Base-by-base conservation (phyloP, 2,329 filamentous ascomycete species). In the Pleoardoris graminearum region DNA sequence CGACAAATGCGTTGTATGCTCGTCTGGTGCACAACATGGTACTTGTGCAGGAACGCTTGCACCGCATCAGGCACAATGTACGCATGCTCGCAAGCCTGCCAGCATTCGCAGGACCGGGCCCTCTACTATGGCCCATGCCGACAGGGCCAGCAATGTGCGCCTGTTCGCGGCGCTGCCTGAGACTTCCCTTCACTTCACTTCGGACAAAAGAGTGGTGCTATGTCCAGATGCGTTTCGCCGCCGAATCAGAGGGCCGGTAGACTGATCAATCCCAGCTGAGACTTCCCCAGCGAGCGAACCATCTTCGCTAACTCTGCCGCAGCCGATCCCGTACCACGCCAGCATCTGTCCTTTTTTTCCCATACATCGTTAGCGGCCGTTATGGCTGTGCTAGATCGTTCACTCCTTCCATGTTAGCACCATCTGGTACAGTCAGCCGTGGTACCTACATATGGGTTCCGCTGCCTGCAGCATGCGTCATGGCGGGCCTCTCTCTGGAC, bases 381-480 rank as follows among this genome's bases (percentile, higher is more conserved):
- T 59, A 69, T 65, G 68, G 69, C 69, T 71, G 66, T 71, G 67
- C 64, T 70, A n/a, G n/a, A n/a, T n/a, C n/a, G n/a, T n/a, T n/a
- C 63, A 62, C 63, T 53, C 57, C 59, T 49, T 61, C 55, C 57
- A 58, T 58, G 65, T 57, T 59, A 62, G 60, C 59, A 62, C 39
- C 53, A 52, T 54, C 61, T 60, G 19, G 43, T 30, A 70, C 70
- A 71, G 61, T 72, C 67, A 70, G 63, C 66, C 63, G 62, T 68
- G 61, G 58, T 65, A 64, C 63, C 62, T 66, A 65, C 63, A 66
- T 57, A 62, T 61, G 58, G 63, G 48, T 60, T 59, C 62, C 65
- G 67, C 64, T 71, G 68, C 69, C 68, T 71, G 68, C 67, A 68
- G 57, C 50, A 59, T 57, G 58, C 60, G 65, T 55, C 54, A 66